A percentile compares a stretch with the other conserved stretches of the same genome.
Conservation (phyloP, 139 green algal genomes). For the Tetraselmis striata region DNA sequence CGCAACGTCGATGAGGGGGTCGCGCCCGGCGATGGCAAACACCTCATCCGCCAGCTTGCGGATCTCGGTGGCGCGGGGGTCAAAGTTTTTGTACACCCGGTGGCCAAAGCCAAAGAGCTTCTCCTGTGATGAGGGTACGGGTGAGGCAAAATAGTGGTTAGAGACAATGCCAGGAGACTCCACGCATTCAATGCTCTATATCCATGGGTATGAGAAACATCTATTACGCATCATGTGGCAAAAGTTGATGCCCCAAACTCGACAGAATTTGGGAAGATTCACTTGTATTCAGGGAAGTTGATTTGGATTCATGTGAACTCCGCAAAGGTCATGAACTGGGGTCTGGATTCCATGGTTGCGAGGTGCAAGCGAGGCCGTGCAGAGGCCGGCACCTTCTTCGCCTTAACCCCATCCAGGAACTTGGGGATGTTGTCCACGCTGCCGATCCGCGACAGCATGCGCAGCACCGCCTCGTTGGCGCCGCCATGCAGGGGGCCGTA, state of each 20-base stretch:
- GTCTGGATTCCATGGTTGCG: no score
- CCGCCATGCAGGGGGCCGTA: slow-evolving; percentile 97
- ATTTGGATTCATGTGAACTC: no score
- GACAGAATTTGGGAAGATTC: no score
- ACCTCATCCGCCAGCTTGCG: slow-evolving; percentile 51
- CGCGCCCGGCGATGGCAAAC: slow-evolving; percentile 65
- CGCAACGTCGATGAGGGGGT: slow-evolving; percentile 94
- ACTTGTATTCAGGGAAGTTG: no score
- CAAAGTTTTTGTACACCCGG: slow-evolving; percentile 99
- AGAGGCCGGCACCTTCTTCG: slow-evolving; percentile 49
- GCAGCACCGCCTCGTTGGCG: slow-evolving; percentile 96
- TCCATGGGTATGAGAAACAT: background rate
- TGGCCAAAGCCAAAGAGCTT: slow-evolving; percentile 96
- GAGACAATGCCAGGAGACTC: background rate
- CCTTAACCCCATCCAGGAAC: slow-evolving; percentile 74
- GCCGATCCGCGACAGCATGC: slow-evolving; percentile 91
- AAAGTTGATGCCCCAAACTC: no score
- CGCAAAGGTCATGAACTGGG: no score
- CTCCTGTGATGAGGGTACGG: slow-evolving; percentile 34
- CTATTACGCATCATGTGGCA: slow-evolving; percentile 4
- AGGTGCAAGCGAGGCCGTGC: no score
- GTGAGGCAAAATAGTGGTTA: background rate
- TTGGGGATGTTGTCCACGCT: slow-evolving; percentile 59
- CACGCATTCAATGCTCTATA: background rate
- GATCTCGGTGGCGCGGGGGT: slow-evolving; percentile 92